Evolutionary conservation across 2,329 filamentous ascomycete genomes (phyloP).

Genomic region (Monilinia fructicola): DNA sequence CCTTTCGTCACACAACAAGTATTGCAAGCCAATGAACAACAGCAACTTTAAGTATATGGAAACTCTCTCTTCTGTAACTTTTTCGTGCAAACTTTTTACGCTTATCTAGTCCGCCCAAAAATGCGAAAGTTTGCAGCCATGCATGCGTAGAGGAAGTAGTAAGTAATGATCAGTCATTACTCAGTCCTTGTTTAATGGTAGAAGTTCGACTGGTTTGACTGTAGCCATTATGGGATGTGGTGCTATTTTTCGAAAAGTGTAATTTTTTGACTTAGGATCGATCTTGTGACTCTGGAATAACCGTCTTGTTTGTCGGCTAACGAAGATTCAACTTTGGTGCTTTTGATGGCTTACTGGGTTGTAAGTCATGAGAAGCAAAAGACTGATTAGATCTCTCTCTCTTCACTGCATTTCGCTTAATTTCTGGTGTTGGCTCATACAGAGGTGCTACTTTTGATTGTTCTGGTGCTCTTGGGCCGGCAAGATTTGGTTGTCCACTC

Average conservation of each 20-base stretch:
- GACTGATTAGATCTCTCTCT: constrained; percentile 21
- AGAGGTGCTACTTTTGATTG: background rate
- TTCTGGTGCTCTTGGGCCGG: background rate
- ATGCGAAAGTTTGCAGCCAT: background rate
- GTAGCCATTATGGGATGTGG: background rate
- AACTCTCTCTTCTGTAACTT: background rate
- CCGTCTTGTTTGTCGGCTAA: background rate
- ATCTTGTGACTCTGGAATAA: constrained; percentile 26
- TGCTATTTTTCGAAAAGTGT: background rate
- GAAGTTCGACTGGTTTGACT: background rate
- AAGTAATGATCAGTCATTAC: background rate
- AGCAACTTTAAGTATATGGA: background rate
- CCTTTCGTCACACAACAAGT: background rate
- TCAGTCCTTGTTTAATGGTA: background rate
- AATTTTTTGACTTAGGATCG: background rate
- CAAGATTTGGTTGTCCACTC: background rate
- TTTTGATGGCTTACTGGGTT: constrained; percentile 13
- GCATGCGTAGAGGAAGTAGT: background rate
- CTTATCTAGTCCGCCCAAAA: background rate
- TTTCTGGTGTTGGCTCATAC: constrained; percentile 9
- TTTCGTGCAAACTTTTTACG: background rate
- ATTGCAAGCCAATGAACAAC: background rate
- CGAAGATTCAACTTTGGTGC: constrained; percentile 13
- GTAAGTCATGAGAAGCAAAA: background rate
- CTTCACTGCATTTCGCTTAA: constrained; percentile 22